These are phyloP conservation scores for Penicillium argentinense DNA, from an alignment of 495 filamentous ascomycete species.

Conservation along the genomic window DNA sequence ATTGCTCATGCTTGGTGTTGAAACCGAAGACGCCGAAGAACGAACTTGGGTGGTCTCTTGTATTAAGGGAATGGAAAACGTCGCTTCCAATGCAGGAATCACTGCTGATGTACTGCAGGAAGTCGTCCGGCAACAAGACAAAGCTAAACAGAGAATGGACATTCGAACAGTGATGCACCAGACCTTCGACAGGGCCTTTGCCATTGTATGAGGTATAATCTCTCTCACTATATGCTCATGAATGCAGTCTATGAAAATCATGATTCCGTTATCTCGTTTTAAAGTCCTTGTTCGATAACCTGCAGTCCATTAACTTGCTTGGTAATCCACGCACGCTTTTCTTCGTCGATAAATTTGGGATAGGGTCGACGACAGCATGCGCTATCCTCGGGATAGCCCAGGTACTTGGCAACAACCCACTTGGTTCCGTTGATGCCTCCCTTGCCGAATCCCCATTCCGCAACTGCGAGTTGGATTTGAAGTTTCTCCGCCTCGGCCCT, in stretches of 20 bases:
- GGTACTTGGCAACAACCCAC: slow-evolving; percentile 36
- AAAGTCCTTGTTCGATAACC: background rate
- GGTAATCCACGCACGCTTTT: slow-evolving; percentile 22
- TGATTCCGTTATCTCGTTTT: background rate
- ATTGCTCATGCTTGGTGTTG: slow-evolving; percentile 42
- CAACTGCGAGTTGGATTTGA: slow-evolving; percentile 32
- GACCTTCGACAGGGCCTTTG: slow-evolving; percentile 33
- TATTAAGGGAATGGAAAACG: slow-evolving; percentile 38
- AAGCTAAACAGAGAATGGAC: slow-evolving; percentile 36
- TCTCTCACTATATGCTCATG: slow-evolving; percentile 6
- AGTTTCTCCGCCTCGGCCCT: slow-evolving; percentile 32
- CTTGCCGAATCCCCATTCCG: slow-evolving; percentile 43
- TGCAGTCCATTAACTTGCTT: slow-evolving; percentile 10
- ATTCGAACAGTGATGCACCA: slow-evolving; percentile 38
- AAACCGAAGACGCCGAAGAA: slow-evolving; percentile 37
- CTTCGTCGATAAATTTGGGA: slow-evolving; percentile 30
- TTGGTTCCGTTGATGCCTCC: slow-evolving; percentile 45
- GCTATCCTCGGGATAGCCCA: slow-evolving; percentile 37
- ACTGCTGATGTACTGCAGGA: slow-evolving; percentile 41
- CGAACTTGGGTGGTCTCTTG: slow-evolving; percentile 36
- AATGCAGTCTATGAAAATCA: slow-evolving; percentile 11
- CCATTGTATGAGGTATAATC: slow-evolving; percentile 30
- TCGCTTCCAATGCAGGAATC: slow-evolving; percentile 38
- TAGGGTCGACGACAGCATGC: slow-evolving; percentile 40
- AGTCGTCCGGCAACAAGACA: slow-evolving; percentile 40